Conservation (phyloP, 257 asterid species). For the Henckelia pumila region DNA sequence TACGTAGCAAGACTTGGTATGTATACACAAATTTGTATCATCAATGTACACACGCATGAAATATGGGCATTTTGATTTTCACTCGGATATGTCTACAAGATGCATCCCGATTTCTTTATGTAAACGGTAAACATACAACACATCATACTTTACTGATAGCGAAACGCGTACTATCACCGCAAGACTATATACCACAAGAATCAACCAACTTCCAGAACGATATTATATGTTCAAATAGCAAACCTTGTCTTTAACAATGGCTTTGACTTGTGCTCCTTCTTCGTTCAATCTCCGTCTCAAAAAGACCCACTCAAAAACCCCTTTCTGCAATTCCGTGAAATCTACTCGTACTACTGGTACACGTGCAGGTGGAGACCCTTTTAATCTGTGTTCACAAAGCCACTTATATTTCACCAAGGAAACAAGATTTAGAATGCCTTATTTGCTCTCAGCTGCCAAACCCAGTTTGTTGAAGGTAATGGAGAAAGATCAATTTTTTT, state of each 20-base stretch:
- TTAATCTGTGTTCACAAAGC: conserved; percentile 11
- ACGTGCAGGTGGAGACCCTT: neutral
- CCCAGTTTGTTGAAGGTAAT: conserved; percentile 34
- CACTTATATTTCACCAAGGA: conserved; percentile 21
- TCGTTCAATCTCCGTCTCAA: conserved; percentile 32
- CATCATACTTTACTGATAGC: conserved; percentile 1
- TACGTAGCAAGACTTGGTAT: no score
- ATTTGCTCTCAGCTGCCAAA: conserved; percentile 16
- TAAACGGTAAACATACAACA: neutral
- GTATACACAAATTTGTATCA: no score
- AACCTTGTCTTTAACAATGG: conserved; percentile 20
- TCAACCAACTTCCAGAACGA: conserved; percentile 14
- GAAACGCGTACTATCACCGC: conserved; percentile 8
- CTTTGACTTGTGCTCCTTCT: conserved; percentile 36
- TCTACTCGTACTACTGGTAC: neutral
- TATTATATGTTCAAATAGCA: neutral
- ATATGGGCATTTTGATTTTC: no score
- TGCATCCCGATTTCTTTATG: neutral
- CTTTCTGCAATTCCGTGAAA: conserved; percentile 19
- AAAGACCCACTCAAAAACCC: conserved; percentile 19
- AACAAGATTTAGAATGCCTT: conserved; percentile 18
- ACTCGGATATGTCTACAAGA: no score
- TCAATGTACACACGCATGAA: no score
- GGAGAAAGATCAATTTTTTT: neutral
- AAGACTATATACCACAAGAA: conserved; percentile 26